A percentile compares a stretch with the other conserved stretches of the same genome.
phyloP scores from a whole-genome alignment of 1,284 basidiomycete genomes.

The Puccinia polysora region DNA sequence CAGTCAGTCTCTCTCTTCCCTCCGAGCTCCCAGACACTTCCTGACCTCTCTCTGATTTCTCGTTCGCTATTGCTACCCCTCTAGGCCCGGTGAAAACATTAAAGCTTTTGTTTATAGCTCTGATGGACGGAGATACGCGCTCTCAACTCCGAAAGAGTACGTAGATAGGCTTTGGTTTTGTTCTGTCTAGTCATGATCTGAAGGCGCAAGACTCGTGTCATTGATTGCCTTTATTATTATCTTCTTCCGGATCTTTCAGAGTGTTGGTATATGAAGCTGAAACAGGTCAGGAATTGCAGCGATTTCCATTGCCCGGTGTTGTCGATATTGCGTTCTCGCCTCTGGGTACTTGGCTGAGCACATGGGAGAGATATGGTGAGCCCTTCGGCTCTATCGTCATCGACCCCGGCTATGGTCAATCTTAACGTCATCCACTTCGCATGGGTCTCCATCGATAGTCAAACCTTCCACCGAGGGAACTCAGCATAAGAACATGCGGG shows the following conservation, averaged over 20 bases:
- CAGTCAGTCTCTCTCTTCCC: background rate
- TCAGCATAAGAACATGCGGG: constrained; percentile 79
- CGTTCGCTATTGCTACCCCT: background rate
- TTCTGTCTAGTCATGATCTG: too few relatives aligned
- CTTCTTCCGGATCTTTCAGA: background rate
- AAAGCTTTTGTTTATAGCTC: constrained; percentile 77
- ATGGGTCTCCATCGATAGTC: background rate
- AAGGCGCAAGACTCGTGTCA: too few relatives aligned
- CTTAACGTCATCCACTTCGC: background rate
- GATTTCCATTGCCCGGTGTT: constrained; percentile 61
- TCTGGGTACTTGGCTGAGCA: constrained; percentile 81
- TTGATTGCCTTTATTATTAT: constrained; percentile 45
- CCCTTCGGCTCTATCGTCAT: background rate
- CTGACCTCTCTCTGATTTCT: background rate
- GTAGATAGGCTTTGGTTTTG: too few relatives aligned
- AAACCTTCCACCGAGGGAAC: constrained; percentile 65
- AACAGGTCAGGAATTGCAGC: constrained; percentile 47
- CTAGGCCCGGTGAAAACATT: constrained; percentile 63
- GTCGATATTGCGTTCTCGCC: constrained; percentile 87
- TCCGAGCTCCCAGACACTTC: too few relatives aligned
- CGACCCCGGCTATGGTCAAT: too few relatives aligned
- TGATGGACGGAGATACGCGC: constrained; percentile 81
- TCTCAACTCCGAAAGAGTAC: constrained; percentile 69
- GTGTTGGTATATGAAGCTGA: constrained; percentile 23
- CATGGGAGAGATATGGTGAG: constrained; percentile 80